phyloP scores from a whole-genome alignment of 306 rosid genomes.

The Psophocarpus tetragonolobus region DNA sequence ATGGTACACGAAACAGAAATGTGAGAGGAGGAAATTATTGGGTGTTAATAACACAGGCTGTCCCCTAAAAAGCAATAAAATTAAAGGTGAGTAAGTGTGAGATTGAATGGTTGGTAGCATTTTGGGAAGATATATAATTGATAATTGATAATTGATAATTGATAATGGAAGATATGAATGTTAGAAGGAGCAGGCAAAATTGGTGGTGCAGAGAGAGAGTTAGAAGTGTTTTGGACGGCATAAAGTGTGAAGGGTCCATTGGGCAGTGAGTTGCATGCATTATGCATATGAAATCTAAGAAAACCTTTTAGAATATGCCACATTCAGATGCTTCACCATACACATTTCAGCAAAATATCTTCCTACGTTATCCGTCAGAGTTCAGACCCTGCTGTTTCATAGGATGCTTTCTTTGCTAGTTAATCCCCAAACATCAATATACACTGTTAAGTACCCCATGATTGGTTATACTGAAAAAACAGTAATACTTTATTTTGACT shows the following conservation, averaged over 20 bases:
- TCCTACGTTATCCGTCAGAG: not conserved
- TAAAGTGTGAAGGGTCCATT: not conserved
- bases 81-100: no score
- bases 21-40: not conserved
- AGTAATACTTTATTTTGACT: no score
- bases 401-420: not conserved
- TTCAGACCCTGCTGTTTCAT: not conserved
- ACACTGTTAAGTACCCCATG: not conserved
- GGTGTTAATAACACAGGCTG: slow-evolving; percentile 27
- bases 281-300: not conserved
- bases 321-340: slow-evolving; percentile 17
- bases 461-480: not conserved
- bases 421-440: no score
- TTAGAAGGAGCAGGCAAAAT: no score
- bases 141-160: no score
- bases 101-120: slow-evolving; percentile 9
- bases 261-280: slow-evolving; percentile 13
- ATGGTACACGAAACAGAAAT: not conserved
- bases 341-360: slow-evolving; percentile 40
- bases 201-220: not conserved
- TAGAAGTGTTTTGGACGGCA: not conserved
- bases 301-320: slow-evolving; percentile 35
- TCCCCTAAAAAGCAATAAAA: not conserved
- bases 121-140: no score
- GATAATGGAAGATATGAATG: no score